phyloP scores from a whole-genome alignment of 2,329 filamentous ascomycete species.

The Colletotrichum chrysophilum region DNA sequence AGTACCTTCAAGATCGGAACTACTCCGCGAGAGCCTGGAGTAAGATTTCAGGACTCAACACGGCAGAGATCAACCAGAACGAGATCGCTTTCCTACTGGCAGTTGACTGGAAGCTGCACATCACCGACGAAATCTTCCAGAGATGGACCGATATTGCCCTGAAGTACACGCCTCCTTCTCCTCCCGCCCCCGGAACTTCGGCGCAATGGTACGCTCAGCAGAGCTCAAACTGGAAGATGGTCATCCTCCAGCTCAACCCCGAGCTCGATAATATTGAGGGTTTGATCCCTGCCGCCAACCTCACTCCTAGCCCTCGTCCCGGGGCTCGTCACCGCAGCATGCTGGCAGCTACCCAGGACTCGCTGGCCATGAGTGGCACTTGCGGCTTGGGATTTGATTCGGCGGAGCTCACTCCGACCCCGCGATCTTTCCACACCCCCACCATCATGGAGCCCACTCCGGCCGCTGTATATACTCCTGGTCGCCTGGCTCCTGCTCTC shows the following conservation, averaged over 20 bases:
- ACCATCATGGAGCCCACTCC: constrained; percentile 56
- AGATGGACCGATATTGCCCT: constrained; percentile 94
- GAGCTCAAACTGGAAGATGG: constrained; percentile 61
- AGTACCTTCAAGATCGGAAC: constrained; percentile 97
- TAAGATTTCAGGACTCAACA: constrained; percentile 96
- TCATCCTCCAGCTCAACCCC: constrained; percentile 62
- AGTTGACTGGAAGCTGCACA: constrained; percentile 94
- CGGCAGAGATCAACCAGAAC: constrained; percentile 94
- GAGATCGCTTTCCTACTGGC: constrained; percentile 90
- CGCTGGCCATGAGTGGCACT: constrained; percentile 19
- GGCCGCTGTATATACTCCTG: constrained; percentile 46
- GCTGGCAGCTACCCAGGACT: constrained; percentile 47
- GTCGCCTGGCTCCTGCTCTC: constrained; percentile 56
- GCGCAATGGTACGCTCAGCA: constrained; percentile 50
- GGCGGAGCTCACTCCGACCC: constrained; percentile 44
- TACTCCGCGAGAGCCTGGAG: constrained; percentile 98
- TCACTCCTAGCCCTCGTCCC: constrained; percentile 37
- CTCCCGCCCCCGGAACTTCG: constrained; percentile 56
- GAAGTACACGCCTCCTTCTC: constrained; percentile 75
- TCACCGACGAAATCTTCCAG: constrained; percentile 86
- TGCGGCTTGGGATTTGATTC: constrained; percentile 39
- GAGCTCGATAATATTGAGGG: constrained; percentile 64
- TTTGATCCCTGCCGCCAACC: constrained; percentile 43
- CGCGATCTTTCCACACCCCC: constrained; percentile 46
- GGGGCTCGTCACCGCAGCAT: constrained; percentile 46